Percentiles rank a stretch among this genome's conserved stretches.
These are phyloP conservation scores for Chlorella ohadii DNA, from an alignment of 139 green algal genomes.

Conservation along the genomic window DNA sequence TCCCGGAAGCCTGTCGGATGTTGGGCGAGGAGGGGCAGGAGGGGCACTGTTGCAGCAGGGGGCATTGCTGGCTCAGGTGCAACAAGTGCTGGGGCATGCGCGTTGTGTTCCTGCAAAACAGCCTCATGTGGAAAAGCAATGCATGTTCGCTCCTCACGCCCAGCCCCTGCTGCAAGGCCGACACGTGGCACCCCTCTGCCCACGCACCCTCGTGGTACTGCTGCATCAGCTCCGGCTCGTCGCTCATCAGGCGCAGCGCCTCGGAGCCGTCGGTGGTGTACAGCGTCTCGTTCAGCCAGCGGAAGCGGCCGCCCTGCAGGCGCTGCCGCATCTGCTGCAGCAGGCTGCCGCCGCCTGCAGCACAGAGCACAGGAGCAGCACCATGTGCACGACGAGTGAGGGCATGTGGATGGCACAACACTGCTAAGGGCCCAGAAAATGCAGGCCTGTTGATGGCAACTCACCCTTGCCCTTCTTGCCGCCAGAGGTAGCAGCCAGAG, in stretches of 20 bases:
- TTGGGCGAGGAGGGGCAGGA: not conserved
- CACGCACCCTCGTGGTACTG: conserved; percentile 85
- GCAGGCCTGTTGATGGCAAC: too few species aligned
- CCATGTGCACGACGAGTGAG: too few species aligned
- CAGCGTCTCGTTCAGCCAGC: conserved; percentile 95
- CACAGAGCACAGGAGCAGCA: too few species aligned
- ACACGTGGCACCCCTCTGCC: not conserved
- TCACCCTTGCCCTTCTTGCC: conserved; percentile 14
- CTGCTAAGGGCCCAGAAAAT: too few species aligned
- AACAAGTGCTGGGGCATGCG: too few species aligned
- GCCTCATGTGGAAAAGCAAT: too few species aligned
- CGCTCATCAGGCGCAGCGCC: conserved; percentile 71
- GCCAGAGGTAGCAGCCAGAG: not conserved
- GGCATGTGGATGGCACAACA: too few species aligned
- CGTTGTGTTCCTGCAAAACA: too few species aligned
- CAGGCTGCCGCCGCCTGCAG: conserved; percentile 43
- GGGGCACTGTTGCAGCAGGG: not conserved
- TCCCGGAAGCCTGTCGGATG: conserved; percentile 70
- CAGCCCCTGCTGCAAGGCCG: too few species aligned
- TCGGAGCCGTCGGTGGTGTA: conserved; percentile 86
- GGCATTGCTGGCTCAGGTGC: too few species aligned
- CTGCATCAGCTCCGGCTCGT: conserved; percentile 73
- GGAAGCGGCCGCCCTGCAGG: conserved; percentile 87
- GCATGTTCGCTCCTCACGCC: too few species aligned
- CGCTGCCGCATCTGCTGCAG: conserved; percentile 78